These are phyloP conservation scores for Macrophomina tecta DNA, from an alignment of 2,329 filamentous ascomycete genomes.

Conservation along the genomic window DNA sequence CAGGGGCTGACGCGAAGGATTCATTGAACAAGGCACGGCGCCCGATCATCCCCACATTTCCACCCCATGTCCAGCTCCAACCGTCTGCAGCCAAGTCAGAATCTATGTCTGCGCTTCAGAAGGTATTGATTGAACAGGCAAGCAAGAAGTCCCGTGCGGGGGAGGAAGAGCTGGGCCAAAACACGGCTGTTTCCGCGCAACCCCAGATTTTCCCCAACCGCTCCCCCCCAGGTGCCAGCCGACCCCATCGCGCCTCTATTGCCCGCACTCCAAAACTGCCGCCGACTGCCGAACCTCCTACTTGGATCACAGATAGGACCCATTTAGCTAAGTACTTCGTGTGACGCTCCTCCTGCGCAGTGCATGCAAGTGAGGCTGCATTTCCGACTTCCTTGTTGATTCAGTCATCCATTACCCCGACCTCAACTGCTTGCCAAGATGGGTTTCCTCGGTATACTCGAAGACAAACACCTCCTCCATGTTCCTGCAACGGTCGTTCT, in stretches of 20 bases:
- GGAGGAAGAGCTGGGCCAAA: background rate
- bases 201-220: conserved; percentile 10
- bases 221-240: background rate
- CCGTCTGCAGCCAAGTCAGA: background rate
- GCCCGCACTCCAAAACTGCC: background rate
- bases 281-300: background rate
- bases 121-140: background rate
- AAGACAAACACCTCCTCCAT: conserved; percentile 42
- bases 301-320: background rate
- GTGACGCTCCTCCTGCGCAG: background rate
- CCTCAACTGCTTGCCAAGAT: conserved; percentile 29
- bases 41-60: conserved; percentile 6
- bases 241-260: conserved; percentile 14
- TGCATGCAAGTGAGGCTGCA: background rate
- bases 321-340: background rate
- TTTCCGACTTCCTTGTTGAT: background rate
- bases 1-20: background rate
- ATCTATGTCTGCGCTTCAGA: conserved; percentile 5
- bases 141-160: background rate
- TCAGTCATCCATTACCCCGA: background rate
- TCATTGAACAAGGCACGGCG: conserved; percentile 27
- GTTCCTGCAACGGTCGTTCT: conserved; percentile 44
- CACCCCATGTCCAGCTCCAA: background rate
- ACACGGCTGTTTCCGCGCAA: conserved; percentile 2
- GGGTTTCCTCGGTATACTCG: conserved; percentile 43